Evolutionary conservation across 1,284 basidiomycete genomes (phyloP), one percentile per base, ranked within the genome.

Genomic region (Anthracocystis walkeri): DNA sequence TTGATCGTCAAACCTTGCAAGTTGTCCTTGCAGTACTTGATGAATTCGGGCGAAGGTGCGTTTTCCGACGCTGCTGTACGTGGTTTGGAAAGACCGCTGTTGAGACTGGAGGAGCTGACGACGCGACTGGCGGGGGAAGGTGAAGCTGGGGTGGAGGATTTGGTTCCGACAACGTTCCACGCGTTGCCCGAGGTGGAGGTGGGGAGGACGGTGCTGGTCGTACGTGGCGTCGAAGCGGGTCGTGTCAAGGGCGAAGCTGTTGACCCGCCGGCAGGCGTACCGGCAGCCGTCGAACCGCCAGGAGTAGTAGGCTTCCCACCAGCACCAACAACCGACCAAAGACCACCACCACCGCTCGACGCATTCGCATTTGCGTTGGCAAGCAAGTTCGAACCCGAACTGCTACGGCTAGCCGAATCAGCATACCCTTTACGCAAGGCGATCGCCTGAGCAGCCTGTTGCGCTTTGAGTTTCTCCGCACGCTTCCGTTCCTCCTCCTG

Each of bases 1-100:
- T 59, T 56, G 66, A 94, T 92, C 21, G 75, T 79, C 56, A 97
- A 87, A 7, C 95, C 96, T 80, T 92, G 93, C 60, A 99, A 87
- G 3, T 94, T 91, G 66, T 94, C 92, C 77, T 90, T 91, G 78
- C 94, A 88, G 94, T 97, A 98, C 80, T 91, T 91, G 80, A 98
- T 87, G 87, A 99, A 98, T 63, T 99, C 96, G 57, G 88, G 82
- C 2, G 93, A 93, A 6, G 94, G 93, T 84, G 25, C 89, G 87
- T 93, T 92, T 29, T 85, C 85, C 3, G 42, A 14, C 0, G 23
- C 27, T 1, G 21, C 21, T 4, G 41, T 4, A 25, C 4, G 41
- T 23, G 27, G 54, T 14, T 56, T 46, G 49, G 27, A 2, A 31
- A 21, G 21, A n/a, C n/a, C n/a, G 23, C 10, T 33, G 33, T 3